These are phyloP conservation scores for Capsicum pubescens DNA, from an alignment of 257 asterid genomes.

Conservation along the genomic window DNA sequence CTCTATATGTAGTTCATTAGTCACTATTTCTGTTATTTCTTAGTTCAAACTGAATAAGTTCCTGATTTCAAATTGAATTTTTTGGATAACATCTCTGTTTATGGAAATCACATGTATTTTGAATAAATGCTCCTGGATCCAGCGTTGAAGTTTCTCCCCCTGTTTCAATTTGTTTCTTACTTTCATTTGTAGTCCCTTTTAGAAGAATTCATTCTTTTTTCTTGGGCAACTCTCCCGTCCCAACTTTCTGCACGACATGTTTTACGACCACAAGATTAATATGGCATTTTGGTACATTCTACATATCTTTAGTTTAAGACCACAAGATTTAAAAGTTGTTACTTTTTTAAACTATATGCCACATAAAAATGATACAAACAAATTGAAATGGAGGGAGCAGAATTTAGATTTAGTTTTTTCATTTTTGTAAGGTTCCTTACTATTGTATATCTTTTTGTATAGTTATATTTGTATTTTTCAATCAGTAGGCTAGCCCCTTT, in stretches of 20 bases:
- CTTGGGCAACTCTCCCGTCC: too few species aligned
- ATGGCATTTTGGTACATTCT: too few species aligned
- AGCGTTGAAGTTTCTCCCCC: neutral
- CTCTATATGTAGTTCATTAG: neutral
- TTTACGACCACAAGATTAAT: too few species aligned
- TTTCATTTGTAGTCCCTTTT: too few species aligned
- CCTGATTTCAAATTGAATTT: neutral
- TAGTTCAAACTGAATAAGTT: neutral
- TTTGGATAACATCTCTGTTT: neutral
- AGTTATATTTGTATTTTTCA: neutral
- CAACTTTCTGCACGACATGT: too few species aligned
- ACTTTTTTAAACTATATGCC: too few species aligned
- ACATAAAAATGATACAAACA: too few species aligned
- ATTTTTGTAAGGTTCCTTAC: neutral
- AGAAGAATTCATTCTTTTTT: too few species aligned
- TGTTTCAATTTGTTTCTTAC: too few species aligned
- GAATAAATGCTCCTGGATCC: neutral
- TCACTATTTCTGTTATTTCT: neutral
- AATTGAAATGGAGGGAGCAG: too few species aligned
- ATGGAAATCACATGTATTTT: neutral
- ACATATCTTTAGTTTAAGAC: too few species aligned
- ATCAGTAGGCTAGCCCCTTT: neutral
- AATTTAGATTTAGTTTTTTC: neutral
- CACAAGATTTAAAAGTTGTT: too few species aligned
- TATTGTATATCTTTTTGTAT: neutral